Evolutionary conservation across 768 basidiomycete genomes (phyloP).

Genomic region (Harrya chromipes): DNA sequence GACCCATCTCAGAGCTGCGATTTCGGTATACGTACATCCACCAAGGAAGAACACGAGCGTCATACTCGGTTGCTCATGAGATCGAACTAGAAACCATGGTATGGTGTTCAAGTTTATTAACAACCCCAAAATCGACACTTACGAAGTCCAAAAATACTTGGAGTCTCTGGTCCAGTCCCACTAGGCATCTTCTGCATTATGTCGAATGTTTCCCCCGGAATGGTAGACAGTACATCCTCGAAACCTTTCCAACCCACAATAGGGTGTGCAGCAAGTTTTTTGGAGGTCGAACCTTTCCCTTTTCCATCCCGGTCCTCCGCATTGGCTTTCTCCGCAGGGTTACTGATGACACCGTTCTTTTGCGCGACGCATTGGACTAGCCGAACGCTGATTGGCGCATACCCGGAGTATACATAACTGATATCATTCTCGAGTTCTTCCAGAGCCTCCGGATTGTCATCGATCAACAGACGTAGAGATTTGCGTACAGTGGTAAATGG

Average conservation of each 20-base stretch:
- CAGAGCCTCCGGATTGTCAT: conserved; percentile 72
- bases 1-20: conserved; percentile 93
- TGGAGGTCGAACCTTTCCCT: conserved; percentile 36
- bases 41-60: conserved; percentile 97
- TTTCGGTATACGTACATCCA: conserved; percentile 96
- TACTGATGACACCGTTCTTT: conserved; percentile 85
- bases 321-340: conserved; percentile 57
- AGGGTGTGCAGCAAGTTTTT: conserved; percentile 79
- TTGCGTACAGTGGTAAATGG: conserved; percentile 76
- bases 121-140: conserved; percentile 21
- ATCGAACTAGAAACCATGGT: conserved; percentile 37
- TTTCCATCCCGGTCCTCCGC: conserved; percentile 38
- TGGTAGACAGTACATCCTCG: conserved; percentile 78
- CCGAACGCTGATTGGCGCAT: conserved; percentile 89
- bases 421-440: conserved; percentile 92
- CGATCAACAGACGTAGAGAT: conserved; percentile 86
- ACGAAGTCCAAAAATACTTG: conserved; percentile 33
- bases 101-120: background rate
- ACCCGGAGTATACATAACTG: conserved; percentile 94
- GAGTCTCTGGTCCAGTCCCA: conserved; percentile 25
- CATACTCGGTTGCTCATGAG: conserved; percentile 64
- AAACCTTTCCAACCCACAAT: conserved; percentile 98
- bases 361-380: conserved; percentile 92
- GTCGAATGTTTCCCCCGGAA: conserved; percentile 88
- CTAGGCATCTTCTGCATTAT: conserved; percentile 48